phyloP scores from a whole-genome alignment of 176 grass and related monocot genomes.

The Oryza punctata region DNA sequence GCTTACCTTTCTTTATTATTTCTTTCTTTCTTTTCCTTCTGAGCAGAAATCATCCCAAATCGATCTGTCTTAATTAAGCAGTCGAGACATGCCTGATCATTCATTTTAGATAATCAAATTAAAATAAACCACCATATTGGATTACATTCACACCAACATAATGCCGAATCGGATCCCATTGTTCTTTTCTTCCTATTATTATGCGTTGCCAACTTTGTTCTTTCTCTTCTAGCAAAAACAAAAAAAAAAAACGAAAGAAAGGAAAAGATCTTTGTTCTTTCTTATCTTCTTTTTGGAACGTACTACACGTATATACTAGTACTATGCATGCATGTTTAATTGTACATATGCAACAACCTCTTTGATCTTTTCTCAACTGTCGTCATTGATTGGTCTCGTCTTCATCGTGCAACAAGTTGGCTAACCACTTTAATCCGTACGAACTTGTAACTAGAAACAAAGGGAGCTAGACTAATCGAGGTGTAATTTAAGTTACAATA shows the following conservation, averaged over 20 bases:
- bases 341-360: background rate
- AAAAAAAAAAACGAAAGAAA: background rate
- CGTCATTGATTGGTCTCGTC: background rate
- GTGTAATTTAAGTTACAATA: background rate
- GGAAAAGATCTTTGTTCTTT: background rate
- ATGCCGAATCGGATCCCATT: conserved; percentile 5
- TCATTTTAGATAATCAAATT: background rate
- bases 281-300: background rate
- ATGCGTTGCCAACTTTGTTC: background rate
- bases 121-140: background rate
- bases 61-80: no score
- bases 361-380: background rate
- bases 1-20: no score
- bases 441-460: background rate
- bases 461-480: background rate
- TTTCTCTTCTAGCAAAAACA: background rate
- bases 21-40: no score
- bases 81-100: background rate
- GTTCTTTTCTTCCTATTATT: background rate
- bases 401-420: background rate
- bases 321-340: background rate
- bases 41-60: no score
- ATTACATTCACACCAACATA: background rate
- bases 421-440: background rate
- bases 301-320: background rate